Evolutionary conservation across 2,329 filamentous ascomycete genomes (phyloP).

Genomic region (Graphilbum fragrans): DNA sequence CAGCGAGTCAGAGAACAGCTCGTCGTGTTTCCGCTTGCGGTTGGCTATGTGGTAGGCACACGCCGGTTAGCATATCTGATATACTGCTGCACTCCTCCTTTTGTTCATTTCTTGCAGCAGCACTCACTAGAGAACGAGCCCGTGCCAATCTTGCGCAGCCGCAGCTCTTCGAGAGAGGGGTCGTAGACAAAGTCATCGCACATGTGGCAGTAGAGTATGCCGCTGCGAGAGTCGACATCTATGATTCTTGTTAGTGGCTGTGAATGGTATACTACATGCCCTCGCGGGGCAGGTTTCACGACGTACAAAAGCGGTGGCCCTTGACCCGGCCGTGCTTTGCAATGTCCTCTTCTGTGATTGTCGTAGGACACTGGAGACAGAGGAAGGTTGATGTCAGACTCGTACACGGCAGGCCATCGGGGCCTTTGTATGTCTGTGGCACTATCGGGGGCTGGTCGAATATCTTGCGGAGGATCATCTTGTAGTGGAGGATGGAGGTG

Average conservation of each 20-base stretch:
- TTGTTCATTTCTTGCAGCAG: not conserved
- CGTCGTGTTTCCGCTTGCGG: slow-evolving; percentile 66
- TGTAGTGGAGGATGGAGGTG: slow-evolving; percentile 59
- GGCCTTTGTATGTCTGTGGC: slow-evolving; percentile 49
- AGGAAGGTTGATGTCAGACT: slow-evolving; percentile 58
- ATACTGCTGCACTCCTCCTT: not conserved
- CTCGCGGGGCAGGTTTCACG: not conserved
- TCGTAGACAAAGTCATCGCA: slow-evolving; percentile 79
- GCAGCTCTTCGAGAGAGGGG: slow-evolving; percentile 63
- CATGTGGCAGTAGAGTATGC: slow-evolving; percentile 66
- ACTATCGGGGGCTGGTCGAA: slow-evolving; percentile 55
- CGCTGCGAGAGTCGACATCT: slow-evolving; percentile 70
- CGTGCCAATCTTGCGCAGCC: slow-evolving; percentile 56
- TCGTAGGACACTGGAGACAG: slow-evolving; percentile 61
- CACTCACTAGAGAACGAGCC: slow-evolving; percentile 50
- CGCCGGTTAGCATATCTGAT: too few species aligned
- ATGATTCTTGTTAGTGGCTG: slow-evolving; percentile 15
- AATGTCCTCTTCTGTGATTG: slow-evolving; percentile 53
- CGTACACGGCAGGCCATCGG: slow-evolving; percentile 44
- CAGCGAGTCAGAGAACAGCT: slow-evolving; percentile 49
- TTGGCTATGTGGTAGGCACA: slow-evolving; percentile 21
- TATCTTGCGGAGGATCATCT: slow-evolving; percentile 56
- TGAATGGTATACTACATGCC: too few species aligned
- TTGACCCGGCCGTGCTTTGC: slow-evolving; percentile 57
- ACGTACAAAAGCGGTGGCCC: slow-evolving; percentile 60